Percentiles rank a stretch among this genome's conserved stretches.
These are phyloP conservation scores for Botryobasidium botryosum DNA, from an alignment of 768 basidiomycete species.

Conservation along the genomic window DNA sequence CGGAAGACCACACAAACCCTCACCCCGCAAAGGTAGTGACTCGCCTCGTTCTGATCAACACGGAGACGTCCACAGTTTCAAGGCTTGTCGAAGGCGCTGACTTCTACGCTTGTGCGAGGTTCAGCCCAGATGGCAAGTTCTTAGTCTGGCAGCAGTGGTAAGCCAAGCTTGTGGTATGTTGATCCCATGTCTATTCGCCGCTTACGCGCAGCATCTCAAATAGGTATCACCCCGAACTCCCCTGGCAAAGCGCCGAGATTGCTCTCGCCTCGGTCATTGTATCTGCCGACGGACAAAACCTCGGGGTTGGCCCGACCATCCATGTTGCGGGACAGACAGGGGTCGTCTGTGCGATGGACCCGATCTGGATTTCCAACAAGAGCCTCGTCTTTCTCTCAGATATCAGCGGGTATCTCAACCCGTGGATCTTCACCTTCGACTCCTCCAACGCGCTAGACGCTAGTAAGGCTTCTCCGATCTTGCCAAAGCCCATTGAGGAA, in stretches of 20 bases:
- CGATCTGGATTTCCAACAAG: slow-evolving; percentile 40
- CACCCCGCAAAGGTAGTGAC: slow-evolving; percentile 36
- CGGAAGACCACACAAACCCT: slow-evolving; percentile 53
- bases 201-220: neutral
- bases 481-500: slow-evolving; percentile 28
- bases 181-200: neutral
- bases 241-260: slow-evolving; percentile 51
- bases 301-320: slow-evolving; percentile 23
- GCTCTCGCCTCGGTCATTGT: slow-evolving; percentile 1
- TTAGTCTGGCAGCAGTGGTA: slow-evolving; percentile 52
- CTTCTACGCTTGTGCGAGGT: slow-evolving; percentile 48
- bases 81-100: slow-evolving; percentile 42
- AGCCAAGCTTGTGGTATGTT: too few relatives aligned
- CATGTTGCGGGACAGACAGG: slow-evolving; percentile 34
- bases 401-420: slow-evolving; percentile 47
- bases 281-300: slow-evolving; percentile 9
- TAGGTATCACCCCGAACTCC: slow-evolving; percentile 44
- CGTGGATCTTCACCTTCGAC: slow-evolving; percentile 36
- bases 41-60: slow-evolving; percentile 40
- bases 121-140: slow-evolving; percentile 40
- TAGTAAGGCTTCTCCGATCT: slow-evolving; percentile 23
- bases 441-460: too few relatives aligned
- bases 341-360: slow-evolving; percentile 39
- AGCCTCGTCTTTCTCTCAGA: slow-evolving; percentile 49
- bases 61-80: slow-evolving; percentile 26